Conservation (phyloP, 306 rosid species). For the Astragalus membranaceus region DNA sequence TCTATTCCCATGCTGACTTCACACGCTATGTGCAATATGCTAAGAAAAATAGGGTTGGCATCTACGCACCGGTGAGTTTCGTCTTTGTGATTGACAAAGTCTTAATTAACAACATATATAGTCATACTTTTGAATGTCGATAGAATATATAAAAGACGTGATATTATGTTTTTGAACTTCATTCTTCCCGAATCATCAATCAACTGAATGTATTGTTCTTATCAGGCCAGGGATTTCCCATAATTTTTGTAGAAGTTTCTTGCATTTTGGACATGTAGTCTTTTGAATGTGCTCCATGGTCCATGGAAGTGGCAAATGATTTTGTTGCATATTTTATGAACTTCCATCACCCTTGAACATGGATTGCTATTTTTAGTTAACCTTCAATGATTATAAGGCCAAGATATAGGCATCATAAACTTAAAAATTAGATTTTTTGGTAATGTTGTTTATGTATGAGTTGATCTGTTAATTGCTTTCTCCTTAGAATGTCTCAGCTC, state of each 20-base stretch:
- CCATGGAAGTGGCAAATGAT: neutral
- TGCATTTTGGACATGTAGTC: neutral
- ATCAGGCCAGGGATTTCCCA: neutral
- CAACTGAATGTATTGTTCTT: neutral
- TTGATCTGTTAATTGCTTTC: neutral
- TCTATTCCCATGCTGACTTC: neutral
- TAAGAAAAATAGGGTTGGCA: neutral
- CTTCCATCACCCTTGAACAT: neutral
- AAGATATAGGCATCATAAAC: neutral
- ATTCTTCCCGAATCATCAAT: neutral
- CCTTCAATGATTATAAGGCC: neutral
- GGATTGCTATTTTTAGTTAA: neutral
- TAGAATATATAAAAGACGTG: neutral
- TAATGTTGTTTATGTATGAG: neutral
- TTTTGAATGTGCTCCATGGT: neutral
- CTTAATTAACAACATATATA: neutral
- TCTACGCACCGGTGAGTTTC: conserved; percentile 18
- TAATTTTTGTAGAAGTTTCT: neutral
- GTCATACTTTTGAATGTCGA: neutral
- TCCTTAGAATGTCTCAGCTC: neutral
- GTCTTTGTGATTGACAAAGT: neutral
- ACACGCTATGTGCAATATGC: conserved; percentile 16
- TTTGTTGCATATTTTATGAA: neutral
- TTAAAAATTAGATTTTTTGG: neutral
- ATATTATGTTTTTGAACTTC: neutral